Evolutionary conservation across 208 protist genomes (phyloP).

Genomic region (Wallacemonas rigidus): DNA sequence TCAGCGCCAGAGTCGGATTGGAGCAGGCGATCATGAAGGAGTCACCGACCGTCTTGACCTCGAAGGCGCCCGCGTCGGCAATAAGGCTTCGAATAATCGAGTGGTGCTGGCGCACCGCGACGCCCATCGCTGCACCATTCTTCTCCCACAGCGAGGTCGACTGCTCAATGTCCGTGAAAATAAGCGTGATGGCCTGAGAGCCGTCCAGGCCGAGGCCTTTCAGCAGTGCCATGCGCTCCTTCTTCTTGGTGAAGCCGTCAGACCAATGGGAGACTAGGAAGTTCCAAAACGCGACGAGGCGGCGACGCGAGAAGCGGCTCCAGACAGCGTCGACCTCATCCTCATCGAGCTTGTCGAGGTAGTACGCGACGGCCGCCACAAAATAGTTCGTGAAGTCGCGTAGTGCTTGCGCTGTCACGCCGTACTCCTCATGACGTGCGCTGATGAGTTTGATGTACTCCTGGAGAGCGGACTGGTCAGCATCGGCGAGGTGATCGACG

Average conservation of each 20-base stretch:
- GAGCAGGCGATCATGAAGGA: slow-evolving; percentile 63
- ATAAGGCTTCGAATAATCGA: slow-evolving; percentile 41
- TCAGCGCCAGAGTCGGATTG: slow-evolving; percentile 27
- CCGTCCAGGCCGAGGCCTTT: slow-evolving; percentile 8
- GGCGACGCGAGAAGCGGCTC: not conserved
- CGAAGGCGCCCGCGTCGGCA: slow-evolving; percentile 25
- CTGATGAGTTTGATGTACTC: slow-evolving; percentile 23
- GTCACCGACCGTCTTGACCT: slow-evolving; percentile 57
- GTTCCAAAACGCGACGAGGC: not conserved
- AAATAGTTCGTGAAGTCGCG: slow-evolving; percentile 5
- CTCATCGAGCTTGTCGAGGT: not conserved
- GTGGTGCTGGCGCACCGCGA: slow-evolving; percentile 44
- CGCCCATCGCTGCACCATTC: slow-evolving; percentile 27
- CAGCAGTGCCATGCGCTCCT: slow-evolving; percentile 7
- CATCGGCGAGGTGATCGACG: slow-evolving; percentile 24
- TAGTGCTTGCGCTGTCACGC: not conserved
- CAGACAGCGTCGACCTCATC: not conserved
- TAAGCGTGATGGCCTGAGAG: slow-evolving; percentile 18
- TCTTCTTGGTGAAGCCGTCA: not conserved
- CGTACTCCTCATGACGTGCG: slow-evolving; percentile 17
- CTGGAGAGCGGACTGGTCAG: slow-evolving; percentile 12
- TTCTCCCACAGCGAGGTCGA: slow-evolving; percentile 44
- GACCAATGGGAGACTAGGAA: not conserved
- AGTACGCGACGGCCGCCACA: not conserved
- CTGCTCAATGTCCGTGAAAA: slow-evolving; percentile 52